Conservation (phyloP, 1,284 basidiomycete genomes). For the Cutaneotrichosporon arboriforme region DNA sequence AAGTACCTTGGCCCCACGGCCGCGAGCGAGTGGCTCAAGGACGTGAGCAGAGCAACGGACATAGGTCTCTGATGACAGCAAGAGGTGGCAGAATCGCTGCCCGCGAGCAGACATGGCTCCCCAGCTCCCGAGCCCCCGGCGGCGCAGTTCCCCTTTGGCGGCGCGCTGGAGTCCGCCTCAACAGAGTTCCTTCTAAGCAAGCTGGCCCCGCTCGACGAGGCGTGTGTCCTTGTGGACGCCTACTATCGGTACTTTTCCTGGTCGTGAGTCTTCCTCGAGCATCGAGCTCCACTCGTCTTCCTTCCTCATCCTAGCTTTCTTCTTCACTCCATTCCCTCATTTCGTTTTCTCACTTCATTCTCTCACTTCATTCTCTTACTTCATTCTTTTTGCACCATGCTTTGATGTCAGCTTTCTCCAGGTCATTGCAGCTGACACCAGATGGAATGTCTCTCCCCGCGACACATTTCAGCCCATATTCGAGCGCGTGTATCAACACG, state of each 20-base stretch:
- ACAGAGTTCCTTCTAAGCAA: constrained; percentile 12
- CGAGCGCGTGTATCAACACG: constrained; percentile 13
- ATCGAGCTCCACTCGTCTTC: no score
- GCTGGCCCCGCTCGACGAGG: constrained; percentile 26
- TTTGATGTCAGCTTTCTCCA: no score
- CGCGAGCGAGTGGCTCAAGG: constrained; percentile 33
- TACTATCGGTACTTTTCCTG: constrained; percentile 31
- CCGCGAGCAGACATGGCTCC: not conserved
- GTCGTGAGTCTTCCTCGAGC: constrained; percentile 21
- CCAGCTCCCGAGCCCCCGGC: not conserved
- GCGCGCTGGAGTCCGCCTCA: not conserved
- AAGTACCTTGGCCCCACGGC: constrained; percentile 31
- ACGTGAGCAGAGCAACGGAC: constrained; percentile 16
- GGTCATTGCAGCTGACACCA: constrained; percentile 6
- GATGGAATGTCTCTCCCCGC: constrained; percentile 22
- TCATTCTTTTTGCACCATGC: no score
- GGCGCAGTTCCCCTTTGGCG: constrained; percentile 11
- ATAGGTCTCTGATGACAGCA: no score
- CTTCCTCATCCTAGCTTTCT: no score
- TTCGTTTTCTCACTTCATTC: no score
- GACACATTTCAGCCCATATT: constrained; percentile 22
- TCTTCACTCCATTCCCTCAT: no score
- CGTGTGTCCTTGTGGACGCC: constrained; percentile 22
- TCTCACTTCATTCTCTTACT: no score
- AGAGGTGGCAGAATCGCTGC: constrained; percentile 14